Percentiles rank a stretch among this genome's conserved stretches.
Conservation (phyloP, 2,329 filamentous ascomycete species). For the Aspergillus fumigatiaffinis region DNA sequence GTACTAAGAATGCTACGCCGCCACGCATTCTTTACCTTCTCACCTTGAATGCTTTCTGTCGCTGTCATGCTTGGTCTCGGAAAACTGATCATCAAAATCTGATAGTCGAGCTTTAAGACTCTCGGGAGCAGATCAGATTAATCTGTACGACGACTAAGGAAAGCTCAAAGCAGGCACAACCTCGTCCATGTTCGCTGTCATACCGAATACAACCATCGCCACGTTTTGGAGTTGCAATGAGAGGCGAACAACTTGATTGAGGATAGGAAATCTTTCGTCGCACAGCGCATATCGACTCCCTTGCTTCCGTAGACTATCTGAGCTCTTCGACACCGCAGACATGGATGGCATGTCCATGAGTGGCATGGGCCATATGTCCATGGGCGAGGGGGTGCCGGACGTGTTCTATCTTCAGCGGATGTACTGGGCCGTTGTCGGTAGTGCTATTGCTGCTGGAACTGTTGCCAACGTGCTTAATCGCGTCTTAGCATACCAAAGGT, state of each 20-base stretch:
- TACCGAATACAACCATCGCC: background rate
- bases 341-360: constrained; percentile 25
- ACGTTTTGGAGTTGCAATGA: background rate
- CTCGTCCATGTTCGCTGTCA: background rate
- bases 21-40: background rate
- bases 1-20: background rate
- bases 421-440: constrained; percentile 51
- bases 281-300: background rate
- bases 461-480: constrained; percentile 44
- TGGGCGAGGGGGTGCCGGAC: constrained; percentile 41
- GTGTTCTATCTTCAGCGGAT: constrained; percentile 48
- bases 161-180: background rate
- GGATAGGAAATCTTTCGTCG: background rate
- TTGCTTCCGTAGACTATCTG: background rate
- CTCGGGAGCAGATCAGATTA: background rate
- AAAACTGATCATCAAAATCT: background rate
- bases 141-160: background rate
- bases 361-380: constrained; percentile 39
- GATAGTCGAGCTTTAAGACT: background rate
- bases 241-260: background rate
- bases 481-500: constrained; percentile 50
- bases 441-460: constrained; percentile 32
- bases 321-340: constrained; percentile 13
- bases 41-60: background rate
- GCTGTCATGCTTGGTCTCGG: background rate